Conservation (phyloP, 73 alveolate species). For the Symbiodinium pilosum region DNA sequence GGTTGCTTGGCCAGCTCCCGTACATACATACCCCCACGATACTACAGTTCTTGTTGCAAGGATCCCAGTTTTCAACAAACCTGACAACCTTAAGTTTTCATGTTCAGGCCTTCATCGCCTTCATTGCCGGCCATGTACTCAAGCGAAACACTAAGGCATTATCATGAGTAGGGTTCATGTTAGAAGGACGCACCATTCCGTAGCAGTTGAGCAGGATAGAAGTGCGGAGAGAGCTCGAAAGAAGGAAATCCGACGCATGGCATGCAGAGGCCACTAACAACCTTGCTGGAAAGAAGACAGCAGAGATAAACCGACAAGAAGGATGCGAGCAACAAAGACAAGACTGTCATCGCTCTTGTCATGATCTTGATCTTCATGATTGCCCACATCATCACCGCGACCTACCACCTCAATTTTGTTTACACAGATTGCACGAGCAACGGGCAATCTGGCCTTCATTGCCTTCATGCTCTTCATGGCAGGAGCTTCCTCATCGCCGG, state of each 20-base stretch:
- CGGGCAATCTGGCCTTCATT: background rate
- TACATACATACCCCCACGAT: background rate
- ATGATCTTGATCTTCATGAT: background rate
- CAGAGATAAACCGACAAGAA: background rate
- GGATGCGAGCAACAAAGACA: background rate
- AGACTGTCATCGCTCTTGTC: background rate
- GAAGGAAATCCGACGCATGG: background rate
- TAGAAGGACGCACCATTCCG: background rate
- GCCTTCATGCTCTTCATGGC: background rate
- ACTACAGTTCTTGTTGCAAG: background rate
- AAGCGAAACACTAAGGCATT: background rate
- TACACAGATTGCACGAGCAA: background rate
- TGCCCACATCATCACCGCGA: background rate
- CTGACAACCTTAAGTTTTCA: background rate
- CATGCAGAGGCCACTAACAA: background rate
- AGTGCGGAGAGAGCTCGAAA: background rate
- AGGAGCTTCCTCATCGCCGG: background rate
- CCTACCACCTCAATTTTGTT: background rate
- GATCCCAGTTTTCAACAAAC: background rate
- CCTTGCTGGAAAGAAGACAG: background rate
- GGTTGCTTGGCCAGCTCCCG: too few species aligned
- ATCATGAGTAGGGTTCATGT: background rate
- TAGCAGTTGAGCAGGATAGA: background rate
- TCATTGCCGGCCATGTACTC: background rate
- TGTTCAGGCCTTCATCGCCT: background rate